Base-by-base conservation (phyloP, 1,284 basidiomycete species). In the Cutaneotrichosporon sp. region DNA sequence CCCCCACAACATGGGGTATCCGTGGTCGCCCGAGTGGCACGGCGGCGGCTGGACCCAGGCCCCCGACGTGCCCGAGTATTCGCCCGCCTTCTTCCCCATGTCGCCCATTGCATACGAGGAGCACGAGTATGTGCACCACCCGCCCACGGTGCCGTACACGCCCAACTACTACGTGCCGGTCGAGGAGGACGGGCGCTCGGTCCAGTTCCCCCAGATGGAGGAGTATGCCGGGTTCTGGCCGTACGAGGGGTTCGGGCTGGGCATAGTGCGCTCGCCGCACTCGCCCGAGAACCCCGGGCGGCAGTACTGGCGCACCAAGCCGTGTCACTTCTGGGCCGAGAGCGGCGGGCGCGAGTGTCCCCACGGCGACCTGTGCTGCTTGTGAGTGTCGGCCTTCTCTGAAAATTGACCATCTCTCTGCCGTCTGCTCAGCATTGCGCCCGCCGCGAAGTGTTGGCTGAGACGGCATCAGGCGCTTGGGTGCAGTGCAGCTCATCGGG, bases 361-460 rank as follows among this genome's bases (percentile, higher is more conserved):
- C 2, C 76, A 75, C 49, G 77, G 76, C 6, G 72, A 74, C 8
- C 36, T 63, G 13, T 80, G 79, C 50, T 72, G 73, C 4, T 80
- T 76, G 76, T 79, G 59, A 71, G 74, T 70, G 3, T 22, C 22
- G 13, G n/a, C 25, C 5, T 27, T 20, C 3, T 43, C 7, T 22
- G 11, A 20, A 10, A n/a, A n/a, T n/a, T n/a, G n/a, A n/a, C n/a
- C n/a, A n/a, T n/a, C n/a, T n/a, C n/a, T n/a, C n/a, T n/a, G n/a
- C n/a, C n/a, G n/a, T n/a, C n/a, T n/a, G n/a, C n/a, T n/a, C n/a
- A n/a, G n/a, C n/a, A n/a, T n/a, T n/a, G n/a, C n/a, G n/a, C n/a
- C n/a, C n/a, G n/a, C n/a, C n/a, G n/a, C n/a, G n/a, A n/a, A n/a
- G n/a, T n/a, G n/a, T n/a, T n/a, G n/a, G n/a, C n/a, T n/a, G n/a